A percentile compares a stretch with the other conserved stretches of the same genome.
Conservation (phyloP, 108 stramenopile species). For the Stephanodiscus triporus region DNA sequence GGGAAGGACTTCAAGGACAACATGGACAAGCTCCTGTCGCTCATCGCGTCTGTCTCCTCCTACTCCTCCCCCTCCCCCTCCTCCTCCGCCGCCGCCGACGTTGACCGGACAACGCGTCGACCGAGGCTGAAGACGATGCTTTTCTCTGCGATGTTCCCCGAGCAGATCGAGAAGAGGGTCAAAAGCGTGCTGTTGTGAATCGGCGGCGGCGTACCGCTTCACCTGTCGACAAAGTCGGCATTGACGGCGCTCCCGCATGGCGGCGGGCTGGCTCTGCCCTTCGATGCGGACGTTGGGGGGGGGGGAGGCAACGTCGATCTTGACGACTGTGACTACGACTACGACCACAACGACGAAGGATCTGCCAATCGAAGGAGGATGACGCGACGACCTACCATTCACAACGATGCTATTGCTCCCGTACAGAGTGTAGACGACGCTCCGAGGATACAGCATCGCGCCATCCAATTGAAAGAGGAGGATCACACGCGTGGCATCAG, state of each 20-base stretch:
- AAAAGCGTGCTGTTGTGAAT: slow-evolving; percentile 75
- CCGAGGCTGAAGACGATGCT: slow-evolving; percentile 59
- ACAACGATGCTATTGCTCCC: slow-evolving; percentile 38
- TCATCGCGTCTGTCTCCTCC: slow-evolving; percentile 40
- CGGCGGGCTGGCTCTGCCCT: slow-evolving; percentile 17
- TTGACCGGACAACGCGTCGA: not conserved
- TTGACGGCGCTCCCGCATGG: slow-evolving; percentile 47
- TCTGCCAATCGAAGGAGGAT: slow-evolving; percentile 17
- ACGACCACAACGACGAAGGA: slow-evolving; percentile 3
- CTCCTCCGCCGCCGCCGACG: not conserved
- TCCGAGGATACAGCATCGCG: slow-evolving; percentile 71
- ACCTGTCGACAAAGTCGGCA: slow-evolving; percentile 65
- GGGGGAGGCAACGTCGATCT: not conserved
- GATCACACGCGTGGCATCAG: slow-evolving; percentile 65
- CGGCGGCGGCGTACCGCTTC: slow-evolving; percentile 61
- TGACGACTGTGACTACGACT: not conserved
- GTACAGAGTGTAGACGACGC: slow-evolving; percentile 51
- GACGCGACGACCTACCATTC: slow-evolving; percentile 13
- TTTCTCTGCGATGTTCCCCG: slow-evolving; percentile 94
- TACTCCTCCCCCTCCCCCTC: too few relatives aligned
- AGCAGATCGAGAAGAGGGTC: slow-evolving; percentile 85
- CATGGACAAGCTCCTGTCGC: slow-evolving; percentile 69
- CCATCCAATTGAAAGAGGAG: slow-evolving; percentile 60
- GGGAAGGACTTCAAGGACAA: slow-evolving; percentile 71
- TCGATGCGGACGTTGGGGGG: too few relatives aligned